Evolutionary conservation across 306 rosid species (phyloP), one percentile per base, ranked within the genome.

Genomic region (Citrullus amarus): DNA sequence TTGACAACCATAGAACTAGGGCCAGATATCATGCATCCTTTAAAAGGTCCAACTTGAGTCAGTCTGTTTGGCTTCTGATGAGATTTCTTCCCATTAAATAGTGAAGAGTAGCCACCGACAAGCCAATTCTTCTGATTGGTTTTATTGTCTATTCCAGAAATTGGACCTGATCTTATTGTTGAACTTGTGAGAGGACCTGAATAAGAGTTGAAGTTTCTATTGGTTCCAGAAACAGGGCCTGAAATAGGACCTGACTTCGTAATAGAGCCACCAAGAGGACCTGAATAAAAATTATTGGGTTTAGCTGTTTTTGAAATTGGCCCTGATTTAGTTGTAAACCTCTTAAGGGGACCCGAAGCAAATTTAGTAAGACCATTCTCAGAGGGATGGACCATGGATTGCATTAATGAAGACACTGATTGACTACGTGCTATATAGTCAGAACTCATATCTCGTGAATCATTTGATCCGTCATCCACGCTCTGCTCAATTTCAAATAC

Each of bases 11-110:
- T 88, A 79, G 88, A 84, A 82, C 80, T 68, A 39, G 85, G 87
- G 17, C 80, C 88, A 6, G 86, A 87, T 39, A 85, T 43, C 81
- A 85, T 82, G 79, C 88, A 87, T 81, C 93, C 99, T 82, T 85
- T 95, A 77, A 95, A 89, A 75, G 97, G 99, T 76, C 91, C 99
- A 44, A 95, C 96, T 86, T 90, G 99, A 72, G 98, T 89, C 59
- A 86, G 77, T 77, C 93, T 90, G 71, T 76, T 88, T 39, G 90
- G 66, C 78, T 86, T 89, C 41, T 79, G 11, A 73, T 79, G 85
- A 59, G 79, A 80, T 83, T 91, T 94, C 86, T 88, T 91, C 81
- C 82, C 93, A 58, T 56, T 79, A 63, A 61, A 30, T 44, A 77
- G 20, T 25, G 83, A 74, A 77, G 91, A 80, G 77, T 65, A 80